Percentiles rank a stretch among this genome's conserved stretches.
Conservation (phyloP, 495 filamentous ascomycete species). For the Antarctomyces pellizariae region DNA sequence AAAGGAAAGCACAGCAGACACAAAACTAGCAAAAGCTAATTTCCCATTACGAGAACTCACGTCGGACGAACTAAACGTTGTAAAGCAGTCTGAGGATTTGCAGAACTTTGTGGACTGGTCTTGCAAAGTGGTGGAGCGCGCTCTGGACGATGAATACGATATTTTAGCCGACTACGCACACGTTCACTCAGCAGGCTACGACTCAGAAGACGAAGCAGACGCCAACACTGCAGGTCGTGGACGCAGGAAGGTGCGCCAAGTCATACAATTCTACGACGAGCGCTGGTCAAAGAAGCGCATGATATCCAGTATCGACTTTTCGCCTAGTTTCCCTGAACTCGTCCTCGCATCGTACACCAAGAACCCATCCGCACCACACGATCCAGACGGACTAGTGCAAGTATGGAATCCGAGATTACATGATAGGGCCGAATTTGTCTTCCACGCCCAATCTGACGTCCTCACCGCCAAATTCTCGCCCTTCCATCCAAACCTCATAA, state of each 20-base stretch:
- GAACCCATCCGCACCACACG: conserved; percentile 82
- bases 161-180: conserved; percentile 85
- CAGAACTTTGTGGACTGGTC: conserved; percentile 87
- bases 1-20: conserved; percentile 29
- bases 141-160: conserved; percentile 80
- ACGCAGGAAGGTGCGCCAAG: conserved; percentile 58
- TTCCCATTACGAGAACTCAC: conserved; percentile 68
- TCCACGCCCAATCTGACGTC: conserved; percentile 90
- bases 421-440: conserved; percentile 83
- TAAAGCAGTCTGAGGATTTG: conserved; percentile 82
- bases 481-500: conserved; percentile 85
- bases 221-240: conserved; percentile 46
- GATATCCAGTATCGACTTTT: conserved; percentile 82
- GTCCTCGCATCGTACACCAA: conserved; percentile 89
- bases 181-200: conserved; percentile 36
- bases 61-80: conserved; percentile 70
- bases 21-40: conserved; percentile 17
- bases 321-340: conserved; percentile 84
- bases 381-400: conserved; percentile 82
- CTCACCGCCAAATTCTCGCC: conserved; percentile 90
- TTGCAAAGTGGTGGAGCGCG: conserved; percentile 90
- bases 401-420: conserved; percentile 94
- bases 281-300: conserved; percentile 93
- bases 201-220: conserved; percentile 68
- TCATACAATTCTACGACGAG: conserved; percentile 84